Base-by-base conservation (phyloP, 2,329 filamentous ascomycete species). In the Aureobasidium sp. region DNA sequence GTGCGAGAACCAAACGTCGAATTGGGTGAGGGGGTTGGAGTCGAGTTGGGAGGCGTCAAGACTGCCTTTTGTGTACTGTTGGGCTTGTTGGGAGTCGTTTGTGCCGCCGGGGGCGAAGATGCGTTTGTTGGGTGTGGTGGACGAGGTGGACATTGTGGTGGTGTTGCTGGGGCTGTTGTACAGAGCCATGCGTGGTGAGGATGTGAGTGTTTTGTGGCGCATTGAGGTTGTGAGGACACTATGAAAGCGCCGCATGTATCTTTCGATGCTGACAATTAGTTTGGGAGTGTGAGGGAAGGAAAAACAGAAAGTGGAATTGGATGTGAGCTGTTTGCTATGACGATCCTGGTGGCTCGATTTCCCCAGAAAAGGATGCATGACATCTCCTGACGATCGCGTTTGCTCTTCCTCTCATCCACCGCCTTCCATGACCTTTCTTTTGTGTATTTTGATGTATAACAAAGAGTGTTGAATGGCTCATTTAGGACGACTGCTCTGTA, bases 1-100 rank as follows among this genome's bases (percentile, higher is more conserved):
- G 62, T 86, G 81, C 13, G 82, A 80, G 81, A 95, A 99, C 94
- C 94, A 99, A 63, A 77, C 74, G 77, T 95, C 83, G 79, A 97
- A 99, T 77, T 97, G 94, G 33, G 79, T 78, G 61, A 93, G 84
- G 0, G 94, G 94, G 59, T 81, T 81, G 9, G 77, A 60, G 1
- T 79, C 69, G 67, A 95, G 84, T 69, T 90, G 81, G 0, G 73
- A 68, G 49, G 77, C 79, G 37, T 80, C 78, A 31, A 95, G 83
- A 1, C 79, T 78, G 67, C 82, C 83, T 72, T 81, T 80, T 53
- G 81, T 84, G 79, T 92, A 95, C 73, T 95, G 90, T 25, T 83
- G 84, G 11, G 90, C 90, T 71, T 88, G 88, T 1, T 78, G 76
- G 57, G 82, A 76, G 57, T 78, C 73, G 64, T 82, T 74, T 65